A percentile compares a stretch with the other conserved stretches of the same genome.
Conservation (phyloP, 176 grass and related monocot genomes). For the Oryza nivara region DNA sequence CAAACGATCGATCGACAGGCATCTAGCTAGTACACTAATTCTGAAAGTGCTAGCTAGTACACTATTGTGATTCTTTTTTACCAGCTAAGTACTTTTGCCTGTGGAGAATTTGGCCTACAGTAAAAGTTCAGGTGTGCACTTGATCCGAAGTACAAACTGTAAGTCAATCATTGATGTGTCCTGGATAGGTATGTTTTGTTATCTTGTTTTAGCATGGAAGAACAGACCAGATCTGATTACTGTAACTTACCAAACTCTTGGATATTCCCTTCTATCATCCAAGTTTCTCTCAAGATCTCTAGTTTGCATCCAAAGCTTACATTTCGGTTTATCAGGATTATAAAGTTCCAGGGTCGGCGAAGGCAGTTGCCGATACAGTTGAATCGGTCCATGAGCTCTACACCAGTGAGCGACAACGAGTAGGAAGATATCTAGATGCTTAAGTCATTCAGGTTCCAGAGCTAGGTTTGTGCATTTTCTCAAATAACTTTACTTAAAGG, state of each 20-base stretch:
- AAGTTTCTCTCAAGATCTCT: neutral
- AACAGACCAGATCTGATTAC: neutral
- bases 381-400: neutral
- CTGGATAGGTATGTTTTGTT: constrained; percentile 45
- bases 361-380: neutral
- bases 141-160: constrained; percentile 1
- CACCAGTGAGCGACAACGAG: neutral
- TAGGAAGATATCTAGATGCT: neutral
- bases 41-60: constrained; percentile 38
- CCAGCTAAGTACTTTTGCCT: neutral
- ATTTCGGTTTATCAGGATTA: constrained; percentile 29
- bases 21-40: constrained; percentile 39
- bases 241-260: constrained; percentile 7
- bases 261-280: neutral
- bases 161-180: constrained; percentile 6
- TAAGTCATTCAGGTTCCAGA: constrained; percentile 15
- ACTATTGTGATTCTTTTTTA: neutral
- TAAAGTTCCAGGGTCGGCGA: constrained; percentile 4
- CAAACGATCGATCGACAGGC: neutral
- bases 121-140: constrained; percentile 17
- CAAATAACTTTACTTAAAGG: constrained; percentile 1
- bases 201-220: constrained; percentile 16
- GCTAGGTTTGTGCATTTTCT: neutral
- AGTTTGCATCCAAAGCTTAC: constrained; percentile 34
- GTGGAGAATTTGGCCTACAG: neutral